Base-by-base conservation (phyloP, 768 basidiomycete genomes). In the Coprinopsis cinerea region DNA sequence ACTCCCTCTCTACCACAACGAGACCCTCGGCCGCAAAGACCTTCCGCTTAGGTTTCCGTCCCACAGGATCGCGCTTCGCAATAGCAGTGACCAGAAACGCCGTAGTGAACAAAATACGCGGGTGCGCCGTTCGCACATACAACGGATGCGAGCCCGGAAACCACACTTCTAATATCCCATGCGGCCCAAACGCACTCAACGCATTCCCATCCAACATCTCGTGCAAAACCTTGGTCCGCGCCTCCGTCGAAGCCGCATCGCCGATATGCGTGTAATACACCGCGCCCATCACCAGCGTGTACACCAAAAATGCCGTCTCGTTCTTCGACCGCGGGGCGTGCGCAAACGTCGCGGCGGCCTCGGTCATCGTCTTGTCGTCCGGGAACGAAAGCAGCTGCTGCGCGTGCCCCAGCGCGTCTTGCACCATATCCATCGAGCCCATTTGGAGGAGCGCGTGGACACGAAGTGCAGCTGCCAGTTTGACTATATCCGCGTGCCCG, bases 61-160 rank as follows among this genome's bases (percentile, higher is more conserved):
- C 89, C 0, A 84, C 78, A 0, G 82, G 76, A 57, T 91, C 87
- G 13, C 85, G 77, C 57, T 88, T 87, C 0, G 83, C 77, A 1
- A 78, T 68, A 3, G 77, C 75, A 55, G 80, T 84, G 34, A 88
- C 67, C 3, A 89, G 75, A 60, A 83, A 89, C 0, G 79, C 81
- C 3, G 89, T 70, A 11, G 78, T 61, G 54, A 80, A 83, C 0
- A 89, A 56, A 1, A 83, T 63, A 3, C 82, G 76, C 0, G 88
- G 86, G 55, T 88, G 85, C 5, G 86, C 88, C 2, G 75, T 73
- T 35, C 78, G 78, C 4, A 88, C 58, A 39, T 68, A 62, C 0
- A 88, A 65, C 2, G 82, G 70, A 13, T 70, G 69, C 2, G 72
- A 64, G 3, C 64, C 48, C 0, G 70, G 53, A 37, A 73, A 62